Conservation (phyloP, 73 alveolate genomes). For the Stentor coeruleus region DNA sequence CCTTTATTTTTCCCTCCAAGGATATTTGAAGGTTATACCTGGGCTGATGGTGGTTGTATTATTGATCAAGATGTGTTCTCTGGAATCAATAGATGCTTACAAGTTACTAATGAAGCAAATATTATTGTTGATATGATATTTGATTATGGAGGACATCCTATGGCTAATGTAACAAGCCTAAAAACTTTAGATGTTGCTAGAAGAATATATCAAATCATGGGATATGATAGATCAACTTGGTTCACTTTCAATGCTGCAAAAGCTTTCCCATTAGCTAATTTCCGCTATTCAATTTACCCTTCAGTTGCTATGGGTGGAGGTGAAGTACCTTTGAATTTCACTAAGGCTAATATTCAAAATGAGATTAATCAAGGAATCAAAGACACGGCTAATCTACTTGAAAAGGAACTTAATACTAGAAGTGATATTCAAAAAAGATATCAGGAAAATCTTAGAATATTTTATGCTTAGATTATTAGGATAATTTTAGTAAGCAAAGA, state of each 20-base stretch:
- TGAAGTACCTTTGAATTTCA: background rate
- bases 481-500: no score
- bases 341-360: background rate
- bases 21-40: background rate
- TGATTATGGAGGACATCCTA: background rate
- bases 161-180: background rate
- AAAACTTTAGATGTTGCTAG: background rate
- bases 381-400: background rate
- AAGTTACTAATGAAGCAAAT: background rate
- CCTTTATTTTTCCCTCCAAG: conserved; percentile 13
- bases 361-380: background rate
- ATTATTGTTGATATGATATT: conserved; percentile 10
- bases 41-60: conserved; percentile 24
- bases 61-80: background rate
- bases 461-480: no score
- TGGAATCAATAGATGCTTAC: background rate
- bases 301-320: background rate
- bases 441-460: no score
- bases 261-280: conserved; percentile 9
- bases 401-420: no score
- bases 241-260: background rate
- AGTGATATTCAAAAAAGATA: no score
- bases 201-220: background rate
- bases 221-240: background rate
- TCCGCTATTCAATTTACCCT: background rate